Base-by-base conservation (phyloP, 1,139 yeast genomes). In the Sporopachydermia cereana region DNA sequence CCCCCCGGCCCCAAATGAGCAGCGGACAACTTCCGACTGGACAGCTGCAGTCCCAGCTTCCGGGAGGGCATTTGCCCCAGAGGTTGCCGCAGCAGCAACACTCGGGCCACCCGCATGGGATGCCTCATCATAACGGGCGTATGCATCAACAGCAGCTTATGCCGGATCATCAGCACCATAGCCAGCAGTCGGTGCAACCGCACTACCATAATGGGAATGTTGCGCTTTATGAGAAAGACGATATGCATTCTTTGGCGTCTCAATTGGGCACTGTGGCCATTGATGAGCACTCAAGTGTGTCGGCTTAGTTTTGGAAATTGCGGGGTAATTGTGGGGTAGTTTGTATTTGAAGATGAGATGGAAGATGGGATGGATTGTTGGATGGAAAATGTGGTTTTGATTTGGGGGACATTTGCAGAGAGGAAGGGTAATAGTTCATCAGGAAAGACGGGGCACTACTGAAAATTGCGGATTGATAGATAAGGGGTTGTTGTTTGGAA, bases 1-100 rank as follows among this genome's bases (percentile, higher is more conserved):
- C 84, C 1, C 77, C 86, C 39, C 77, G 91, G 52, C 78, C 79
- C 3, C 39, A 34, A n/a, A 64, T 69, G 17, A 66, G 71, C 42
- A 65, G 71, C 3, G 51, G 44, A 34, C 18, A 43, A 22, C 14
- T 27, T 12, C 30, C 30, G 14, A 27, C 30, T 12, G 30, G 30
- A 27, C 30, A 12, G 30, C n/a, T 27, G 30, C 30, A 12, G n/a
- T n/a, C n/a, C n/a, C n/a, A n/a, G n/a, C n/a, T 27, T 12, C 30
- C 30, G 12, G 14, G n/a, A n/a, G 30, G 30, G n/a, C 30, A 27
- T 12, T 27, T 27, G n/a, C 30, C 30, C 14, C 30, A 27, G n/a
- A 12, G n/a, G 30, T n/a, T 27, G 12, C 30, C 12, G n/a, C 30
- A 27, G 30, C 30, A 27, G n/a, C 30, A 27, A 27, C 30, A 27